phyloP scores from a whole-genome alignment of 768 basidiomycete species.

The Coprinopsis strossmayeri region DNA sequence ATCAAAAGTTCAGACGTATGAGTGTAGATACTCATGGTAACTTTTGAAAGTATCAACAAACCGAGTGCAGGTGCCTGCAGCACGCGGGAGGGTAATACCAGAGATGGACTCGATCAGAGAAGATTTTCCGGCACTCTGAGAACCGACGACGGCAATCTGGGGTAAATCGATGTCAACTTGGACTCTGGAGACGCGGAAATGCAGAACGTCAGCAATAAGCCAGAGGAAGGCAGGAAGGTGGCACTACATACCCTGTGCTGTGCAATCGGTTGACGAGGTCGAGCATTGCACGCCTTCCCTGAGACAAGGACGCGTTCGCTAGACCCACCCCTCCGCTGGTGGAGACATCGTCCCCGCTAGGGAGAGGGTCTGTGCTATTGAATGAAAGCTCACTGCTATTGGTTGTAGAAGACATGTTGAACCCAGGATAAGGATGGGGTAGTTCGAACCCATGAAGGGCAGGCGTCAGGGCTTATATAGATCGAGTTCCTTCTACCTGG shows the following conservation, averaged over 20 bases:
- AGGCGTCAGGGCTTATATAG: no score
- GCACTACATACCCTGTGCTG: slow-evolving; percentile 40
- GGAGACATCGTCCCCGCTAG: no score
- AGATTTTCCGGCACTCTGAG: slow-evolving; percentile 71
- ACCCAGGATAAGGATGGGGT: no score
- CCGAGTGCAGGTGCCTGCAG: slow-evolving; percentile 75
- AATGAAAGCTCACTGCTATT: no score
- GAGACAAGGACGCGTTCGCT: slow-evolving; percentile 29
- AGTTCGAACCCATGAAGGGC: no score
- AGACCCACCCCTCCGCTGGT: slow-evolving; percentile 34
- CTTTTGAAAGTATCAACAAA: slow-evolving; percentile 28
- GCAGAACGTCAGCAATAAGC: not conserved
- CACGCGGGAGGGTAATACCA: slow-evolving; percentile 62
- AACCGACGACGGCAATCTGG: slow-evolving; percentile 66
- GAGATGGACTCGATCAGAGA: slow-evolving; percentile 76
- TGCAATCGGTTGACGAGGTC: slow-evolving; percentile 48
- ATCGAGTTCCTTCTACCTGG: no score
- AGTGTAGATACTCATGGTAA: no score
- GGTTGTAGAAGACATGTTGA: no score
- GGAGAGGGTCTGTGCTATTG: no score
- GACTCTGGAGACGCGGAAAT: slow-evolving; percentile 46
- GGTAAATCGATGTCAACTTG: slow-evolving; percentile 69
- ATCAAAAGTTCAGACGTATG: no score
- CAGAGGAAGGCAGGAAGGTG: not conserved
- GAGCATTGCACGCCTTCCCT: slow-evolving; percentile 38